A percentile compares a stretch with the other conserved stretches of the same genome.
phyloP scores from a whole-genome alignment of 441 rosid genomes.

The Jatropha podagrica region DNA sequence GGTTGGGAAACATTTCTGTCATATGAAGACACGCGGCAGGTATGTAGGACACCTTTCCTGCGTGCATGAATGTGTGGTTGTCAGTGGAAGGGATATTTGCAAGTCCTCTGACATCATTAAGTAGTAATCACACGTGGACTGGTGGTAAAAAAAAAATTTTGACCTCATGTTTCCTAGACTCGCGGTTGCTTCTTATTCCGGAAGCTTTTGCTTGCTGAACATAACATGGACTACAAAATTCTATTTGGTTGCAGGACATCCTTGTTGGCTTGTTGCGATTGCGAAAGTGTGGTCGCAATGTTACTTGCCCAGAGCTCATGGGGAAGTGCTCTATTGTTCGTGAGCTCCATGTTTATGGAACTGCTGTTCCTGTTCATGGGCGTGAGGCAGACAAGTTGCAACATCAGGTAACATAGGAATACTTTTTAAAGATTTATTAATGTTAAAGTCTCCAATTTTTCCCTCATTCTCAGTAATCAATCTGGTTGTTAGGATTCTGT shows the following conservation, averaged over 20 bases:
- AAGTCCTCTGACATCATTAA: not conserved
- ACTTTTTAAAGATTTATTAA: not conserved
- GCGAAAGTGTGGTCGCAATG: constrained; percentile 87
- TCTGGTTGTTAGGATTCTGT: not conserved
- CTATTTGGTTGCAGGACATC: constrained; percentile 63
- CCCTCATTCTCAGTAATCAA: not conserved
- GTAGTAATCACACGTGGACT: not conserved
- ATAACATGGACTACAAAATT: constrained; percentile 5
- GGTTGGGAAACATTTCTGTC: constrained; percentile 99
- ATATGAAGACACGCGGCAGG: constrained; percentile 95
- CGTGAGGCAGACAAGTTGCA: constrained; percentile 93
- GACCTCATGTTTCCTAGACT: not conserved
- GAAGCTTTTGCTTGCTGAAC: constrained; percentile 11
- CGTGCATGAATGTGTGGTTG: not conserved
- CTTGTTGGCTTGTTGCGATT: constrained; percentile 94
- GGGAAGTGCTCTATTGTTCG: constrained; percentile 95
- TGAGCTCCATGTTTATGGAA: constrained; percentile 98
- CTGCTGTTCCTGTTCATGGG: constrained; percentile 99
- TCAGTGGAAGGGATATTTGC: not conserved
- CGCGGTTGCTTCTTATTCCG: not conserved
- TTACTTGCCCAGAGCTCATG: constrained; percentile 84
- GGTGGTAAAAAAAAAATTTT: not conserved
- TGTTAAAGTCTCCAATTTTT: not conserved
- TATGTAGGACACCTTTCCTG: constrained; percentile 28
- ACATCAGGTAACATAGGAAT: constrained; percentile 72